phyloP scores from a whole-genome alignment of 129 eudicot species.

The Glebionis coronaria region DNA sequence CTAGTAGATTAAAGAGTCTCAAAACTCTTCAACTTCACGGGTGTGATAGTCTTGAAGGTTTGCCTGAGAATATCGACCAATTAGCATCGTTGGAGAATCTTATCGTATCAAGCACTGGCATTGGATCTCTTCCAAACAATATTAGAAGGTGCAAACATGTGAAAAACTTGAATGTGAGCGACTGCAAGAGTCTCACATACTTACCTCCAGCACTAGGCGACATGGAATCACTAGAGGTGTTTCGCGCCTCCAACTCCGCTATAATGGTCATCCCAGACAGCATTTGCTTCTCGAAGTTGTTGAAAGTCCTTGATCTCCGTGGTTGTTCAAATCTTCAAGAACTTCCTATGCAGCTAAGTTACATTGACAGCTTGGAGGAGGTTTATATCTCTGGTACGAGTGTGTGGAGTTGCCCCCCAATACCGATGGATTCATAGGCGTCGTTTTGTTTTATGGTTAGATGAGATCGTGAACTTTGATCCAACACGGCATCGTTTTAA shows the following conservation, averaged over 20 bases:
- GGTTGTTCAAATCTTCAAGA: conserved; percentile 8
- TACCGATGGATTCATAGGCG: no score
- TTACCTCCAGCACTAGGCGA: conserved; percentile 21
- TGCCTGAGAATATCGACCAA: conserved; percentile 13
- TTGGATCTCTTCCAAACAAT: conserved; percentile 8
- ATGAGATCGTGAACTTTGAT: no score
- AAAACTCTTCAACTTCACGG: conserved; percentile 17
- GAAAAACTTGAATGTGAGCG: conserved; percentile 14
- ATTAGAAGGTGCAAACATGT: conserved; percentile 11
- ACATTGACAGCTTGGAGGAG: conserved; percentile 5
- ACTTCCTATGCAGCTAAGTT: conserved; percentile 14
- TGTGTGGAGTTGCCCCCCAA: no score
- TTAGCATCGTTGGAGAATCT: conserved; percentile 14
- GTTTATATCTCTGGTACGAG: no score
- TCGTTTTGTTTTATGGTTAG: no score
- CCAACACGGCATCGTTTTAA: no score
- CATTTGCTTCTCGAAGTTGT: conserved; percentile 21
- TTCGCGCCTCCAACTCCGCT: conserved; percentile 9
- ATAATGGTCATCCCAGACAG: conserved; percentile 19
- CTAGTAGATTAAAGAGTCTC: neutral
- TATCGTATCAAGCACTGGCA: conserved; percentile 16
- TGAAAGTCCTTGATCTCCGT: conserved; percentile 15
- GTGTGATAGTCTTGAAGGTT: conserved; percentile 13
- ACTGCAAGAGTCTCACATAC: conserved; percentile 21
- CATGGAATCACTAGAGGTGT: conserved; percentile 9